These are phyloP conservation scores for Serendipita sp. DNA, from an alignment of 1,284 basidiomycete genomes.

Conservation along the genomic window DNA sequence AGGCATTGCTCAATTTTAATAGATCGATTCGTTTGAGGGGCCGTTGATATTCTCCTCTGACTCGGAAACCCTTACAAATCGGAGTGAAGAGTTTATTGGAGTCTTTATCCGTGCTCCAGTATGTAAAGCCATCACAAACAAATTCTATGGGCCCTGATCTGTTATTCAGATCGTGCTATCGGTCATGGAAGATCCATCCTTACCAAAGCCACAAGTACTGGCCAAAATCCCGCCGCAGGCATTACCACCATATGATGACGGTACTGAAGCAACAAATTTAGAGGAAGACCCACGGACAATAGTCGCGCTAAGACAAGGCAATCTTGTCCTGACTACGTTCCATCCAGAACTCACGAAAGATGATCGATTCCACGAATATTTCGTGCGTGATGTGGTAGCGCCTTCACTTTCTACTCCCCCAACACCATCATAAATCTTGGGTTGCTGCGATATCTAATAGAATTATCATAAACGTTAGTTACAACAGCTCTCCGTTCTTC, in stretches of 20 bases:
- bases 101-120: slow-evolving; percentile 95
- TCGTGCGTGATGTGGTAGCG: slow-evolving; percentile 35
- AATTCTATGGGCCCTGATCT: slow-evolving; percentile 12
- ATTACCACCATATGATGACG: slow-evolving; percentile 35
- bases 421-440: not conserved
- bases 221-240: slow-evolving; percentile 55
- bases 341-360: slow-evolving; percentile 90
- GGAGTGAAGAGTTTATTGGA: slow-evolving; percentile 59
- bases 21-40: slow-evolving; percentile 86
- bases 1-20: slow-evolving; percentile 7
- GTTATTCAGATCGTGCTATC: slow-evolving; percentile 43
- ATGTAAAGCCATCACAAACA: slow-evolving; percentile 19
- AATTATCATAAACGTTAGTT: not conserved
- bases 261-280: slow-evolving; percentile 23
- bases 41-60: slow-evolving; percentile 30
- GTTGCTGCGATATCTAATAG: not conserved
- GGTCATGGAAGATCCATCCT: slow-evolving; percentile 25
- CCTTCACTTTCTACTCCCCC: not conserved
- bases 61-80: slow-evolving; percentile 49
- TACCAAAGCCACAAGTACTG: slow-evolving; percentile 33
- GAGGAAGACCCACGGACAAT: slow-evolving; percentile 44
- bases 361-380: slow-evolving; percentile 79
- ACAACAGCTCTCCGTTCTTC: not conserved
- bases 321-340: slow-evolving; percentile 79
- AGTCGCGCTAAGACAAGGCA: slow-evolving; percentile 79